These are phyloP conservation scores for Amanita rubescens DNA, from an alignment of 768 basidiomycete genomes.

Conservation along the genomic window DNA sequence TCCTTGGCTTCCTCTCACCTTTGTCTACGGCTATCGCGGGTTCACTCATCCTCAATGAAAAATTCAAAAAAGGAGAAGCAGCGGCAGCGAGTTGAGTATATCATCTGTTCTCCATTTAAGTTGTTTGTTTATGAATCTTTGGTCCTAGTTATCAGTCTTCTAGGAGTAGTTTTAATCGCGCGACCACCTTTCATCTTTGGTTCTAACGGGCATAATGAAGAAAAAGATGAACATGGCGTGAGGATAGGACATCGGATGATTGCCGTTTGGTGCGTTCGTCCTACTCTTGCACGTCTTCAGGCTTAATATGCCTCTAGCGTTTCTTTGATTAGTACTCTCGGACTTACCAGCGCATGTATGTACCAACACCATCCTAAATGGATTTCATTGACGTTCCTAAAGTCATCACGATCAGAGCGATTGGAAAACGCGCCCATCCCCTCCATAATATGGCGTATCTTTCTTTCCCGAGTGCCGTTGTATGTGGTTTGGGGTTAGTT, in stretches of 20 bases:
- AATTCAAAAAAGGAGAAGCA: conserved; percentile 45
- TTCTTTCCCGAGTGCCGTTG: conserved; percentile 46
- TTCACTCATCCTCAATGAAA: conserved; percentile 45
- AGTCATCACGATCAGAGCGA: conserved; percentile 45
- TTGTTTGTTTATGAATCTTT: neutral
- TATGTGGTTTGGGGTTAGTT: conserved; percentile 27
- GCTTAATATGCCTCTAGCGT: conserved; percentile 29
- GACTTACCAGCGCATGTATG: conserved; percentile 60
- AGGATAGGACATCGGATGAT: conserved; percentile 34
- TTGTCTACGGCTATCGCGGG: conserved; percentile 48
- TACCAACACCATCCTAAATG: neutral
- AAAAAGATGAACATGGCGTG: conserved; percentile 2
- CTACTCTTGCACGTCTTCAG: neutral
- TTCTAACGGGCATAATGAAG: neutral
- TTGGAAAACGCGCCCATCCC: conserved; percentile 71
- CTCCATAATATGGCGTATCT: conserved; percentile 68
- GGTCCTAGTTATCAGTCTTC: conserved; percentile 48
- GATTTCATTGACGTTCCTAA: neutral
- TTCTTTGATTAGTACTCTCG: conserved; percentile 55
- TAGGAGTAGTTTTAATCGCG: conserved; percentile 78
- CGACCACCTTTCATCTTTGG: conserved; percentile 74
- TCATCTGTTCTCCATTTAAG: neutral
- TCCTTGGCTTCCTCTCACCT: conserved; percentile 70
- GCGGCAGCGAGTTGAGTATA: conserved; percentile 31
- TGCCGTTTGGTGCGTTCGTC: conserved; percentile 39